Evolutionary conservation across 2,329 filamentous ascomycete genomes (phyloP), one percentile per base, ranked within the genome.

Genomic region (Clonostachys solani): DNA sequence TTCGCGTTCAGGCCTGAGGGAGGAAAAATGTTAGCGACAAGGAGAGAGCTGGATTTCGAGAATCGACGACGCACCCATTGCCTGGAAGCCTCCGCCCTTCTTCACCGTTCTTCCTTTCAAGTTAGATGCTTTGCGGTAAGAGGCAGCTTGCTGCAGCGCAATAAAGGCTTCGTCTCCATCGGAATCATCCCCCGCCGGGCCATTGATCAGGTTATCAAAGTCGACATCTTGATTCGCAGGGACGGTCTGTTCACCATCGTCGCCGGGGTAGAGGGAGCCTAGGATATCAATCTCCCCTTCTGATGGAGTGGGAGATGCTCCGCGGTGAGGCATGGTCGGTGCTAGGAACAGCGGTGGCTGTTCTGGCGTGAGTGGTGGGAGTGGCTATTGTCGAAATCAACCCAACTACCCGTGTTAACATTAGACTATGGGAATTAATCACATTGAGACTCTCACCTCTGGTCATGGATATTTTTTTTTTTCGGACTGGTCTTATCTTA

Each of bases 61-160:
- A 19, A 10, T 38, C 41, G 15, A 29, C 18, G 16, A 52, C 70
- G 49, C 68, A 84, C 81, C 88, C 92, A 99, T 96, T 42, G 89
- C 86, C 66, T 99, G 94, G 63, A 99, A 99, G 45, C 92, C 94
- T 59, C 94, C 94, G 36, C 92, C 89, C 68, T 97, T 99, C 74
- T 96, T 96, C 33, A 89, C 88, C 4, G 85, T 86, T 52, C 87
- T 87, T 17, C 89, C 89, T 65, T 92, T 94, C 8, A 94, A 57
- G 61, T 92, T 94, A 10, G 86, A 79, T 1, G 82, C 74, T 62
- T 96, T 97, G 51, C 92, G 78, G 62, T 96, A 96, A 5, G 88
- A 89, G 15, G 90, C 89, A 5, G 89, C 86, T 64, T 96, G 91
- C 58, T 87, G 82, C 36, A 89, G 80, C 10, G 92, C 90, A 66